Evolutionary conservation across 2,329 filamentous ascomycete species (phyloP), one percentile per base, ranked within the genome.

Genomic region (Pseudogymnoascus pannorum): DNA sequence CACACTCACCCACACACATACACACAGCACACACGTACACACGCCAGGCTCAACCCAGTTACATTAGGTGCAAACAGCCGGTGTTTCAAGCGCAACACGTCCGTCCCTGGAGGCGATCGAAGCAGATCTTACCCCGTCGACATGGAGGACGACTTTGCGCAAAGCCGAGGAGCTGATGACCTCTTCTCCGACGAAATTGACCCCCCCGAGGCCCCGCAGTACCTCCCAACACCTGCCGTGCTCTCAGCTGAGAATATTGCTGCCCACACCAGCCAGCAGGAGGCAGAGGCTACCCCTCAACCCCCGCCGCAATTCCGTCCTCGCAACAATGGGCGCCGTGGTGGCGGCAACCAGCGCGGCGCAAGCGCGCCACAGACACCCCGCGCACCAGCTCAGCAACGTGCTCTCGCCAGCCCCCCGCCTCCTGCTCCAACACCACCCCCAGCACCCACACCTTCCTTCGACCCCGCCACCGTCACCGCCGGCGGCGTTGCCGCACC

Each of bases 151-250:
- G 26, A 48, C 18, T 73, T 73, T 58, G 71, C 71, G 24, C 71
- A 73, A 64, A 68, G 66, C 11, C 62, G 71, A 62, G 70, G 68
- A 44, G 70, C 72, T 40, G 65, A 72, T 54, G 70, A 73, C 61
- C 69, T 73, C 26, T 73, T 73, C 59, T 68, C 66, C 5, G 71
- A 73, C 31, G 71, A 73, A 24, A 72, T 72, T 60, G 71, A 72
- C 42, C 70, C 70, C 20, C 40, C 59, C 16, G 59, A 60, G 24
- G 29, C 59, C 18, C 60, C 68, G 20, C 64, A 69, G 57, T 63
- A 63, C 60, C 31, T 60, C 16, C 48, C 40, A 36, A 5, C 38
- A 36, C 16, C 40, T 33, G 40, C 36, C 36, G 36, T 35, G 24
- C 31, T 36, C 57, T 35, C 29, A 11, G 35, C 57, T 38, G 57